Percentiles rank a stretch among this genome's conserved stretches.
Conservation (phyloP, 2,329 filamentous ascomycete species). For the Aureobasidium vineae region DNA sequence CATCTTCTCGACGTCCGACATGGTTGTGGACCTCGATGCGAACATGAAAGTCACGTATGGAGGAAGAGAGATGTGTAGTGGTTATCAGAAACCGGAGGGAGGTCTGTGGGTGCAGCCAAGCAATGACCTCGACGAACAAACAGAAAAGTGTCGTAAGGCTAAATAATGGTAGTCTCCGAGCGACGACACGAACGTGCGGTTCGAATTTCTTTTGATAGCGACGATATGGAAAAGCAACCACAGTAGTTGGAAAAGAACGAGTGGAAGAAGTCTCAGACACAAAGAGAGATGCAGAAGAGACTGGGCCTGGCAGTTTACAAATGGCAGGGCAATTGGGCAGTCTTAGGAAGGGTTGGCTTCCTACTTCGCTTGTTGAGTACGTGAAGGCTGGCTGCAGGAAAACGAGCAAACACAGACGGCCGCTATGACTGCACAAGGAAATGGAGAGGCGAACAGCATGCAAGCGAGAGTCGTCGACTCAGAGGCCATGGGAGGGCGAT, state of each 20-base stretch:
- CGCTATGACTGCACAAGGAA: slow-evolving; percentile 23
- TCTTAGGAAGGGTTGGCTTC: slow-evolving; percentile 1
- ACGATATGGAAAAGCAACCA: background rate
- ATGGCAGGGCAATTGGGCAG: background rate
- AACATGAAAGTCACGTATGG: background rate
- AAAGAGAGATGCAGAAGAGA: background rate
- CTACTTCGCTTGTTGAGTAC: slow-evolving; percentile 17
- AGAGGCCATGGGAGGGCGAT: background rate
- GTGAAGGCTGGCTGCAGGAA: slow-evolving; percentile 20
- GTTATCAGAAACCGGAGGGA: background rate
- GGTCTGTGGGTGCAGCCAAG: background rate
- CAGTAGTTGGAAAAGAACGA: background rate
- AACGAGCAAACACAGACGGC: slow-evolving; percentile 23
- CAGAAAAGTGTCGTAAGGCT: background rate
- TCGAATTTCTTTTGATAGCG: background rate
- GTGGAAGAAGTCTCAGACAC: slow-evolving; percentile 20
- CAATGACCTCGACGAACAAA: background rate
- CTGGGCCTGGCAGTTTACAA: slow-evolving; percentile 12
- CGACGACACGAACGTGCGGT: background rate
- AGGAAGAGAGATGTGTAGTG: background rate
- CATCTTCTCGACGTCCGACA: slow-evolving; percentile 51
- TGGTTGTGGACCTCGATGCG: slow-evolving; percentile 32
- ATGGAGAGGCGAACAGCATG: slow-evolving; percentile 23
- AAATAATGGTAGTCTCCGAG: background rate
- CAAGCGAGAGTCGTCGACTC: slow-evolving; percentile 19